These are phyloP conservation scores for Aspergillus conjunctus DNA, from an alignment of 495 filamentous ascomycete genomes.

Conservation along the genomic window DNA sequence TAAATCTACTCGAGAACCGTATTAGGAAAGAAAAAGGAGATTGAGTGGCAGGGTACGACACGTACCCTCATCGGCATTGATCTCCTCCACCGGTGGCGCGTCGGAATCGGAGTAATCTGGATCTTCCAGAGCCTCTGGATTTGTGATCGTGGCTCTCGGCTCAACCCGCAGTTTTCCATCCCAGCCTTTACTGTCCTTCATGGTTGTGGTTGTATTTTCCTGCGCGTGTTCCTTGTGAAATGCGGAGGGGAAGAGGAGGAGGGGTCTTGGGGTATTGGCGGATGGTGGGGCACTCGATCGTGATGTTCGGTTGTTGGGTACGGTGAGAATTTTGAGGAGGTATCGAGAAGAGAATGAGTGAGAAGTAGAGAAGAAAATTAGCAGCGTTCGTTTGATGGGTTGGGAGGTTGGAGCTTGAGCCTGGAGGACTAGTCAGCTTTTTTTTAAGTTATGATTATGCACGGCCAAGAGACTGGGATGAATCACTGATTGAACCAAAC, in stretches of 20 bases:
- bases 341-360: background rate
- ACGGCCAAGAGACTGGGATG: background rate
- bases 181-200: conserved; percentile 79
- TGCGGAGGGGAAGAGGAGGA: conserved; percentile 9
- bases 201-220: conserved; percentile 24
- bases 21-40: background rate
- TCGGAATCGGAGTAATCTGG: conserved; percentile 86
- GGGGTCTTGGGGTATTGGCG: background rate
- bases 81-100: conserved; percentile 71
- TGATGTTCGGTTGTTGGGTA: background rate
- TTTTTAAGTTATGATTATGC: background rate
- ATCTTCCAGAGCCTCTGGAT: conserved; percentile 78
- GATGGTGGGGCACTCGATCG: background rate
- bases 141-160: conserved; percentile 61
- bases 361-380: background rate
- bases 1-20: conserved; percentile 51
- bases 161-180: conserved; percentile 86
- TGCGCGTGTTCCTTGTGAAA: background rate
- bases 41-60: background rate
- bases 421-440: background rate
- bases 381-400: background rate
- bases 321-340: background rate
- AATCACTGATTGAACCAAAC: background rate
- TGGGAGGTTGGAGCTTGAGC: background rate
- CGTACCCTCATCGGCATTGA: conserved; percentile 80